Percentiles rank a stretch among this genome's conserved stretches.
phyloP scores from a whole-genome alignment of 495 filamentous ascomycete genomes.

The Penicillium canariense region DNA sequence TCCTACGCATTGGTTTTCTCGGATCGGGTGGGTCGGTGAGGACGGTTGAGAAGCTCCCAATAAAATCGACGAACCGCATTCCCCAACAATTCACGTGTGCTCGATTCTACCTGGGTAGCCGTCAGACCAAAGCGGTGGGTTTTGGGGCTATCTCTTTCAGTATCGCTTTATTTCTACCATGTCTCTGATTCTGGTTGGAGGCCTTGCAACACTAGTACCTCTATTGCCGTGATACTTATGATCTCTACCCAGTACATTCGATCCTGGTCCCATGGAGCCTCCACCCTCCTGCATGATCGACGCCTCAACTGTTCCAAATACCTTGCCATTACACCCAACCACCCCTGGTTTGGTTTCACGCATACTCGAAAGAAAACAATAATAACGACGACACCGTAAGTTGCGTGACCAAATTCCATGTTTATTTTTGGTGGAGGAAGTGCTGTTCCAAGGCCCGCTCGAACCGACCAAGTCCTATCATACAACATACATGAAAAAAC shows the following conservation, averaged over 20 bases:
- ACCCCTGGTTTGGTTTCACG: not conserved
- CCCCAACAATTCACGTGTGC: slow-evolving; percentile 28
- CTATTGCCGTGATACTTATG: not conserved
- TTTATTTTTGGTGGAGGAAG: slow-evolving; percentile 26
- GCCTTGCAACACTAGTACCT: not conserved
- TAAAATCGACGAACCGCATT: not conserved
- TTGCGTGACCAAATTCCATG: slow-evolving; percentile 20
- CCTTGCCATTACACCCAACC: not conserved
- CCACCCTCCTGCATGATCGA: not conserved
- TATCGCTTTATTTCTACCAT: too few species aligned
- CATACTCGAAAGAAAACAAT: not conserved
- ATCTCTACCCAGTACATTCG: not conserved
- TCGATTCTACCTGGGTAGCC: slow-evolving; percentile 30
- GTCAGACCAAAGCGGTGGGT: slow-evolving; percentile 19
- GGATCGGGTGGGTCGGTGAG: slow-evolving; percentile 23
- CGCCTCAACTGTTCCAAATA: not conserved
- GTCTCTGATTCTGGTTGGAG: not conserved
- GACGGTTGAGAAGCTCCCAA: slow-evolving; percentile 23
- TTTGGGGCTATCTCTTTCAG: not conserved
- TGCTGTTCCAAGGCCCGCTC: slow-evolving; percentile 50
- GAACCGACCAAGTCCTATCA: slow-evolving; percentile 49
- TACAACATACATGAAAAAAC: slow-evolving; percentile 42
- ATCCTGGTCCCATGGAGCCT: not conserved
- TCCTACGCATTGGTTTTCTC: too few species aligned
- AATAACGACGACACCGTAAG: not conserved